Evolutionary conservation across 1,284 basidiomycete genomes (phyloP), one percentile per base, ranked within the genome.

Genomic region (Ganoderma lingzhi): DNA sequence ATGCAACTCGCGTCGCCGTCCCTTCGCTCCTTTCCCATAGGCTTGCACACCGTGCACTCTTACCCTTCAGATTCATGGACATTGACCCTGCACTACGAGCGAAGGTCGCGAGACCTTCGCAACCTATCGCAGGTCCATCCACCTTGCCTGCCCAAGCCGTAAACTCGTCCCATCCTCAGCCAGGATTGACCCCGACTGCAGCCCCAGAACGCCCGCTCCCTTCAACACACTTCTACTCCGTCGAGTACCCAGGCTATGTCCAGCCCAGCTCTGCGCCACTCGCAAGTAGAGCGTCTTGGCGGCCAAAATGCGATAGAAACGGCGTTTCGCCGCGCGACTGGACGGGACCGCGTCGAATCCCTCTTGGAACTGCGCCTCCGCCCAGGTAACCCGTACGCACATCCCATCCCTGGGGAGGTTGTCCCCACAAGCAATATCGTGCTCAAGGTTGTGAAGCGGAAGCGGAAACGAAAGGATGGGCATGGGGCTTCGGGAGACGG

Each of bases 241-340:
- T 98, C 73, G 96, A 98, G 80, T 97, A 96, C 81, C 96, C 96
- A 8, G 95, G 95, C 65, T 95, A 95, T 73, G 91, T 98, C 63
- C 82, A 85, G 12, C 78, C 84, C 1, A 78, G 85, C 1, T 94
- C 95, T 41, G 85, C 93, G 5, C 84, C 87, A 0, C 76, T 83
- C 12, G 94, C 92, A 0, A 80, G n/a, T 96, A 45, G 80, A 84
- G 62, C 87, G 86, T 53, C 82, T 97, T 10, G 92, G 94, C 4
- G 91, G 92, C 0, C 89, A 91, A 74, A 75, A 83, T 10, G 85
- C 85, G 65, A 82, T 97, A n/a, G 90, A 95, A 69, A 85, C 83
- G 67, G 92, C 90, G 44, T 95, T 97, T 82, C 88, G 86, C 71
- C 86, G 88, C 58, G 86, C 84, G 67, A 83, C 87, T 12, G 72